Evolutionary conservation across 495 filamentous ascomycete genomes (phyloP), one percentile per base, ranked within the genome.

Genomic region (Cetradonia linearis): DNA sequence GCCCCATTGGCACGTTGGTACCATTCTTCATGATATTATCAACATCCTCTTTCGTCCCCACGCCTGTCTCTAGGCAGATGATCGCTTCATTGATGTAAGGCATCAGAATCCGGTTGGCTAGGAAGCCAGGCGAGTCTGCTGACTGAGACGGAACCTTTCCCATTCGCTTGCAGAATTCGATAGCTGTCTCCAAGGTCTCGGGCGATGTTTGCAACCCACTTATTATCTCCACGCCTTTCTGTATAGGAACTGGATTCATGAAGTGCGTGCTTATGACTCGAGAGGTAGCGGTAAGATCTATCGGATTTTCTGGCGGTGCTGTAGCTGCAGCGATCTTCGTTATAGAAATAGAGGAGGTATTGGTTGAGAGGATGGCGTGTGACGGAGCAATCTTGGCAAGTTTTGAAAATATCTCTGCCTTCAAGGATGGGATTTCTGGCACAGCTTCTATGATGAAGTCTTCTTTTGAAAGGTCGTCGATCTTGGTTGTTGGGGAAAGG

Each of bases 1-100:
- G 93, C 2, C 93, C 93, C 93, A 99, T 99, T 10, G 94, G 93
- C 52, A 97, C 93, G 71, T 95, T 95, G 20, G 93, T 97, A 34
- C 93, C 93, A 64, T 95, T 96, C 82, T 95, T 96, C 93, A 99
- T 99, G 66, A 95, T 97, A 61, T 77, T 86, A 70, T 99, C 93
- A 61, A 99, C 97, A 64, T 91, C 86, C 60, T 96, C 89, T 58
- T 86, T 85, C 58, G 76, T 76, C 18, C 94, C 93, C 2, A 99
- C 82, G 2, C 88, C 88, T 1, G 93, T 97, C 71, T 99, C 93
- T 8, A 99, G 76, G 72, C 93, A 99, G 61, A 96, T 95, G 40
- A 99, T 78, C 3, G 93, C 93, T 75, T 99, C 93, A 71, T 99
- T 99, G 75, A 99, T 95, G 70, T 99, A 99, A 0, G 93, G 93